Evolutionary conservation across 1,284 basidiomycete species (phyloP).

Genomic region (Fomitiporia mediterranea): DNA sequence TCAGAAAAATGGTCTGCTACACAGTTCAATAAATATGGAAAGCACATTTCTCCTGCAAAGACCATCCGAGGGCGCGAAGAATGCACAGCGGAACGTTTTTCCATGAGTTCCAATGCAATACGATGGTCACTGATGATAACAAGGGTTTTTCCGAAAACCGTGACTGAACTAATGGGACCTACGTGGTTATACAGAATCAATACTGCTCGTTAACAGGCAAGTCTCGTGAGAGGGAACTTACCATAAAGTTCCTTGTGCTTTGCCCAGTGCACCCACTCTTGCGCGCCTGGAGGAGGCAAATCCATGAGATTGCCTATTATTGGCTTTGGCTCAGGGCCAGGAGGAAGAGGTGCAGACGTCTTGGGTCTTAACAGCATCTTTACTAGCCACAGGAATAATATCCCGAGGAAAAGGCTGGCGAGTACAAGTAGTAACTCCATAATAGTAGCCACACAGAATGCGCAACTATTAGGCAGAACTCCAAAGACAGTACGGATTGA

Average conservation of each 20-base stretch:
- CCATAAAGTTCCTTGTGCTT: slow-evolving; percentile 21
- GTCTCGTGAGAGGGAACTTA: not conserved
- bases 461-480: too few relatives aligned
- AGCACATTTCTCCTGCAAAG: slow-evolving; percentile 20
- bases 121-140: slow-evolving; percentile 40
- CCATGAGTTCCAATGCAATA: slow-evolving; percentile 41
- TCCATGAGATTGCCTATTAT: slow-evolving; percentile 19
- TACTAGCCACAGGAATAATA: too few relatives aligned
- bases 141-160: slow-evolving; percentile 38
- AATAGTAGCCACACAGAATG: too few relatives aligned
- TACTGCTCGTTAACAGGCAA: not conserved
- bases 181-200: not conserved
- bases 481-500: too few relatives aligned
- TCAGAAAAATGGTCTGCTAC: not conserved
- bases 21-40: not conserved
- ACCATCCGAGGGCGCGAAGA: slow-evolving; percentile 37
- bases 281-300: slow-evolving; percentile 12
- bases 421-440: too few relatives aligned
- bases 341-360: not conserved
- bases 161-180: slow-evolving; percentile 28
- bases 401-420: too few relatives aligned
- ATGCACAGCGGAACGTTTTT: slow-evolving; percentile 44
- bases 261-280: slow-evolving; percentile 21
- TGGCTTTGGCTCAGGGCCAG: slow-evolving; percentile 14
- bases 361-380: too few relatives aligned